Evolutionary conservation across 2,329 filamentous ascomycete species (phyloP), one percentile per base, ranked within the genome.

Genomic region (Phyllosticta citrichinensis): DNA sequence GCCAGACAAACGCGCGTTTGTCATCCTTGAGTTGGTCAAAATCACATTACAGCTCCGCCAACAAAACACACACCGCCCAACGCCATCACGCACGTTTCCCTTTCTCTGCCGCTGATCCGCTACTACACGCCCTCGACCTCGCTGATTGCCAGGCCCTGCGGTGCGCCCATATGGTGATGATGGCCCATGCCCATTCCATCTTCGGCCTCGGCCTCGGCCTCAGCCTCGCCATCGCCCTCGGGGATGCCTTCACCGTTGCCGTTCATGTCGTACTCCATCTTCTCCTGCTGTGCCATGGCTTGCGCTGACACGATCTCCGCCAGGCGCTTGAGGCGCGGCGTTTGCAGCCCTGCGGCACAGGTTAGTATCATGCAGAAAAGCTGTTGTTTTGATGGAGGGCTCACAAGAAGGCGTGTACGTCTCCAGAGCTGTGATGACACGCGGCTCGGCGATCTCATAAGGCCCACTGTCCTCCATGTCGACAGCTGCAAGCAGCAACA

Each of bases 391-490:
- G 2, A 53, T 33, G 3, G 19, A n/a, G n/a, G 61, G 81, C 89
- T 83, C 81, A 94, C 93, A 99, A 67, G 92, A 96, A 65, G 94
- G 94, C 57, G 94, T 97, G 74, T 99, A 99, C 14, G 94, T 99
- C 79, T 99, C 94, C 66, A 99, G 79, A 58, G 94, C 94, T 3
- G 92, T 97, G 70, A 99, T 99, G 59, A 91, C 89, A 72, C 94
- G 85, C 27, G 94, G 94, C 75, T 99, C 94, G 14, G 94, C 94
- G 74, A 99, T 99, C 76, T 97, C 94, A 71, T 99, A 99, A 25
- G 93, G 94, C 24, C 94, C 94, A 68, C 91, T 96, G 77, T 99
- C 94, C 71, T 99, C 94, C 92, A 99, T 97, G 74, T 99, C 94
- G 62, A 99, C 92, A 56, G 94, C 91, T 62, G 93, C 88, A 55